phyloP scores from a whole-genome alignment of 768 basidiomycete genomes.

The Lactifluus pinguis region DNA sequence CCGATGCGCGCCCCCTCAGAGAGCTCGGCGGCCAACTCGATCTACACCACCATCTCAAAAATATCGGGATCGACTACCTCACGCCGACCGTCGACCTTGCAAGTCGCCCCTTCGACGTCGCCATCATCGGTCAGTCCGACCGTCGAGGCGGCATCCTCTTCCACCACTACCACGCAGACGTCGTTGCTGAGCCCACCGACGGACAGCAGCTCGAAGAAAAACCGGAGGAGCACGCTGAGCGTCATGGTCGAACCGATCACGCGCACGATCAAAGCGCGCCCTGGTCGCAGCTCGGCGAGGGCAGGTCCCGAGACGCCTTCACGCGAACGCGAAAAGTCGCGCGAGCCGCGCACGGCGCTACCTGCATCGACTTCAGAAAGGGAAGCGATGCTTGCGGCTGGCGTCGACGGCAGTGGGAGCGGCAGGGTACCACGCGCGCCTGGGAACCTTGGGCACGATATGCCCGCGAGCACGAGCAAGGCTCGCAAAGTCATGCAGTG shows the following conservation, averaged over 20 bases:
- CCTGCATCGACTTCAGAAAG: constrained; percentile 16
- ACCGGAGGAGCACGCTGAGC: constrained; percentile 24
- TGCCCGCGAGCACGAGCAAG: constrained; percentile 73
- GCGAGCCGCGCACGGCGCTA: neutral
- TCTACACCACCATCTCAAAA: constrained; percentile 22
- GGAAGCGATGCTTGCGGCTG: constrained; percentile 19
- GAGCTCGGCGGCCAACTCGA: constrained; percentile 21
- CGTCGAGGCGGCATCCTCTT: constrained; percentile 12
- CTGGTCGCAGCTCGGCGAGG: constrained; percentile 19
- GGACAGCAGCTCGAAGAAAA: constrained; percentile 16
- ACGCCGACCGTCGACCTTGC: constrained; percentile 27
- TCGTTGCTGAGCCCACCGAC: constrained; percentile 29
- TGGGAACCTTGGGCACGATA: constrained; percentile 26
- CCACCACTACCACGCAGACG: constrained; percentile 15
- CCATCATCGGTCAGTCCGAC: constrained; percentile 14
- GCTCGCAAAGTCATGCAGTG: constrained; percentile 97
- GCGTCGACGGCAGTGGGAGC: neutral
- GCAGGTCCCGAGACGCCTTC: constrained; percentile 23
- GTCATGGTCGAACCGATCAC: constrained; percentile 43
- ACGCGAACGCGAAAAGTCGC: constrained; percentile 26
- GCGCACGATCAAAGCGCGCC: constrained; percentile 36
- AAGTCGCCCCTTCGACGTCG: constrained; percentile 22
- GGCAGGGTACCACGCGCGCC: constrained; percentile 26
- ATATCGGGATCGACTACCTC: constrained; percentile 14
- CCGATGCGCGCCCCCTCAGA: constrained; percentile 33